Evolutionary conservation across 352 stramenopile genomes (phyloP).

Genomic region (Aphanomyces cochlioides): DNA sequence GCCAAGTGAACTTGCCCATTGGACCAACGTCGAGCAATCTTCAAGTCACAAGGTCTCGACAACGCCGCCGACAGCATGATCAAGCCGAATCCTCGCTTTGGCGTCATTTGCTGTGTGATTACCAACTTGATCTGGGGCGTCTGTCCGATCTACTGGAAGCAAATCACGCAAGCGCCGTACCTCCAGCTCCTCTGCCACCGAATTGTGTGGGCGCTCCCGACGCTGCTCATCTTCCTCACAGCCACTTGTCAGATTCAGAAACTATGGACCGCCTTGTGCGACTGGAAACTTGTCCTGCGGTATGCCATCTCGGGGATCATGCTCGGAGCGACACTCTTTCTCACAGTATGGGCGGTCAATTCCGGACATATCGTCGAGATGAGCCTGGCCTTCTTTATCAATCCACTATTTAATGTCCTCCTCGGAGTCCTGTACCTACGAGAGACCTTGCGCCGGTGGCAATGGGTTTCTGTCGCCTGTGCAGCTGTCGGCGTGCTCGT

Average conservation of each 20-base stretch:
- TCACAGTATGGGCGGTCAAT: conserved; percentile 25
- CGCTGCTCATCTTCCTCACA: conserved; percentile 19
- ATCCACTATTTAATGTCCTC: conserved; percentile 26
- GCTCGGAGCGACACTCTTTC: conserved; percentile 21
- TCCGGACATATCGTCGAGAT: conserved; percentile 25
- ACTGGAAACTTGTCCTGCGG: conserved; percentile 9
- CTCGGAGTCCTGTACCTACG: conserved; percentile 22
- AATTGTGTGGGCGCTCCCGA: conserved; percentile 22
- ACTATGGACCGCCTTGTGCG: not conserved
- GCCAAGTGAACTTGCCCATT: not conserved
- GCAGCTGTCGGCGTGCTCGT: conserved; percentile 10
- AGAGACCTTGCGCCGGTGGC: conserved; percentile 7
- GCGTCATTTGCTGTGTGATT: conserved; percentile 15
- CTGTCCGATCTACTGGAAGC: conserved; percentile 30
- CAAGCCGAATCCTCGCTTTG: conserved; percentile 11
- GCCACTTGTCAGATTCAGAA: conserved; percentile 10
- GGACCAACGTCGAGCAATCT: not conserved
- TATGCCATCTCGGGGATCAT: conserved; percentile 19
- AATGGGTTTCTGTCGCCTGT: conserved; percentile 15
- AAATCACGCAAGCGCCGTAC: conserved; percentile 15
- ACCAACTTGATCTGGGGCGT: conserved; percentile 27
- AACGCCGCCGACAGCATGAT: not conserved
- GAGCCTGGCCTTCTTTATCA: conserved; percentile 29
- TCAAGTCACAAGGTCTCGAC: too few species aligned
- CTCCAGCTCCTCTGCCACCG: conserved; percentile 23